Base-by-base conservation (phyloP, 768 basidiomycete species). In the Auricularia heimuer region DNA sequence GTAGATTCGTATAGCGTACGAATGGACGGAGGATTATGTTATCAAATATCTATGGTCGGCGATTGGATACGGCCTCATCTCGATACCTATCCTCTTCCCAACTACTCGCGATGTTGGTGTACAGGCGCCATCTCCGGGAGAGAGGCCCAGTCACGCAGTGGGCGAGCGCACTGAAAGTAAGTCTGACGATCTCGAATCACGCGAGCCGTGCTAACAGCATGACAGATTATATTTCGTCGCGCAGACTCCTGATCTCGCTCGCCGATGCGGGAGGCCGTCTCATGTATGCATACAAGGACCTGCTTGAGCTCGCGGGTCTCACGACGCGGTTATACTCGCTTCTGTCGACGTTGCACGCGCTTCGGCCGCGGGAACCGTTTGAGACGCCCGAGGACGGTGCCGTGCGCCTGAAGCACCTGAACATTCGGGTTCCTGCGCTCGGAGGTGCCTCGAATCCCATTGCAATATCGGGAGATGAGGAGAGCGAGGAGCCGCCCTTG, bases 11-110 rank as follows among this genome's bases (percentile, higher is more conserved):
- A 92, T 95, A 60, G 89, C 89, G 1, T 95, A 92, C 71, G 92
- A 87, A 76, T 97, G 91, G 94, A 97, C 92, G 0, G 95, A 97
- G 72, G 95, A 97, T 77, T 94, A 92, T 69, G 89, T 97, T 21
- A 94, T 97, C 80, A 97, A 97, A 74, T 98, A 97, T 73, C 77
- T 92, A 8, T 97, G 94, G 95, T 93, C 90, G 10, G 94, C 94
- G 1, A 87, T 86, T 3, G 96, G 96, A 0, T 98, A 98, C 74
- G 83, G 82, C 3, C 81, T 98, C 24, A 98, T 98, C 71, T 91
- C 94, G 7, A 87, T 98, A 1, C 96, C 95, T 0, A 81, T 96
- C 21, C 78, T 96, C 45, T 85, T 90, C 70, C 90, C 88, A 0
- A 79, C 86, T 18, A 78, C 75, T 14, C 78, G 79, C 29, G 77